phyloP scores from a whole-genome alignment of 192 early-diverging fungal genomes.

The Podila horticola region DNA sequence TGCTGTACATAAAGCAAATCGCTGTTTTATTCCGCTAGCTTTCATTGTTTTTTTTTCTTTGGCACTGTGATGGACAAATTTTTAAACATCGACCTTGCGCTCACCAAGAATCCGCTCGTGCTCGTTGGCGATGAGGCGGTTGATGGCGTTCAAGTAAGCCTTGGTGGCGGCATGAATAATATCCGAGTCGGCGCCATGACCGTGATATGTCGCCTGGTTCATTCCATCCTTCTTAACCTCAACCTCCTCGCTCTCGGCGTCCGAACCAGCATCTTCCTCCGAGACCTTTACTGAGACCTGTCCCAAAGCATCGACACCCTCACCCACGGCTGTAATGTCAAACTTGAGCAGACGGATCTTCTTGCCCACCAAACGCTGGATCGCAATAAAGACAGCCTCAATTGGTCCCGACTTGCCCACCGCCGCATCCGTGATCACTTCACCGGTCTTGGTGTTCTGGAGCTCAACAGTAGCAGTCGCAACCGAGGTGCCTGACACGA shows the following conservation, averaged over 20 bases:
- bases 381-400: conserved; percentile 88
- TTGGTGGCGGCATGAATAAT: conserved; percentile 88
- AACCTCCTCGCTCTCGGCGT: conserved; percentile 65
- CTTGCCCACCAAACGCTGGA: conserved; percentile 85
- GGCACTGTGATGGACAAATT: background rate
- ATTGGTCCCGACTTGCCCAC: conserved; percentile 86
- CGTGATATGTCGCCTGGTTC: conserved; percentile 68
- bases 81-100: conserved; percentile 47
- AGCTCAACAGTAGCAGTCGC: conserved; percentile 87
- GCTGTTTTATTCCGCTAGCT: too few relatives aligned
- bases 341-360: conserved; percentile 83
- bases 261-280: conserved; percentile 27
- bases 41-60: too few relatives aligned
- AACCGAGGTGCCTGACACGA: conserved; percentile 80
- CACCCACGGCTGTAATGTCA: conserved; percentile 88
- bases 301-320: conserved; percentile 89
- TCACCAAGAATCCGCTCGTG: conserved; percentile 35
- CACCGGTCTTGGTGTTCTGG: conserved; percentile 60
- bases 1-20: too few relatives aligned
- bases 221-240: conserved; percentile 43
- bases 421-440: conserved; percentile 76
- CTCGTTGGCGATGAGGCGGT: conserved; percentile 65
- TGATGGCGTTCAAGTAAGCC: conserved; percentile 91
- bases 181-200: conserved; percentile 85
- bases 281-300: conserved; percentile 83